Evolutionary conservation across 495 filamentous ascomycete species (phyloP), one percentile per base, ranked within the genome.

Genomic region (Talaromyces liani): DNA sequence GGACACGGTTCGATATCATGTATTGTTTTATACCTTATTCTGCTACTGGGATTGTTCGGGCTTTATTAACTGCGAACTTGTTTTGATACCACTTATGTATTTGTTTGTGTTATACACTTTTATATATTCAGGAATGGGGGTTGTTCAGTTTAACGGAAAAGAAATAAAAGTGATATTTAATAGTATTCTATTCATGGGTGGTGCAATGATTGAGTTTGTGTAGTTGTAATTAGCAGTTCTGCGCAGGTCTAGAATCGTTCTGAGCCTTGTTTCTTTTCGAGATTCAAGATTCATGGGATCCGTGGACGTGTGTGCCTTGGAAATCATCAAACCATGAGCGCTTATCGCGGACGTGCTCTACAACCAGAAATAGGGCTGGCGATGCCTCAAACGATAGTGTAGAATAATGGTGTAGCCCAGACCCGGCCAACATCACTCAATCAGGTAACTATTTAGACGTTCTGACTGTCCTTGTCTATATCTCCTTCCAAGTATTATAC

Each of bases 41-140:
- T 49, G 45, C 18, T 20, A 18, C 16, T 49, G 45, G 45, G 18
- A 41, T 36, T 41, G 36, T 49, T 49, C n/a, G 45, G 45, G 45
- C 45, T 49, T 20, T 20, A 4, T 20, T 6, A 20, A n/a, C 22
- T 49, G 45, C 45, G 18, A 49, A 49, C 18, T 33, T 49, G 45
- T 58, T 58, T 36, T 58, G 56, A 58, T 58, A 58, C 56, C 56
- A 58, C 56, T 58, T 56, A 27, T 27, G 31, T 36, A 20, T 36
- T 58, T 58, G 27, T 36, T 36, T 22, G 31, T 22, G 6, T 58
- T 14, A 18, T 58, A 58, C 31, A 58, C 56, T 58, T 58, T 58
- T 58, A 36, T 58, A 20, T 54, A 54, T 54, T 16, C 14, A 54
- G 18, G 49, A 7, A 27, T 22, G 14, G 56, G 56, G 29, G 29